Base-by-base conservation (phyloP, 2,329 filamentous ascomycete genomes). In the Trichoderma breve region DNA sequence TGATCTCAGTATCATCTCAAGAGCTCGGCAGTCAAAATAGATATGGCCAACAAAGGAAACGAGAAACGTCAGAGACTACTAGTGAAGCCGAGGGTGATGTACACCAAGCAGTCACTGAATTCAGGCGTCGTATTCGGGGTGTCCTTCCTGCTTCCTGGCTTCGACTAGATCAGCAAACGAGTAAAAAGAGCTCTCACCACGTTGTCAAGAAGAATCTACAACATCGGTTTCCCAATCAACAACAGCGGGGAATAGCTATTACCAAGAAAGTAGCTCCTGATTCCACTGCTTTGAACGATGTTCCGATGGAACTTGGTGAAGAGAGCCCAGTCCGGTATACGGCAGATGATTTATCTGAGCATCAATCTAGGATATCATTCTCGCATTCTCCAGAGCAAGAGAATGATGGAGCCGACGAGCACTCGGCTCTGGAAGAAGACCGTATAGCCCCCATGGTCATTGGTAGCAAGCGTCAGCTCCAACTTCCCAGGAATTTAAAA, bases 61-160 rank as follows among this genome's bases (percentile, higher is more conserved):
- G 47, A 6, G 73, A 73, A 24, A 73, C 68, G 30, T 72, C 69
- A n/a, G 78, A 75, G 18, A 75, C 75, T 7, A 78, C 78, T 18
- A 72, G 68, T 21, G 78, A 74, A 21, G 74, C 75, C 8, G 78
- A 78, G n/a, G 75, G 76, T 4, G 77, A 75, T n/a, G 80, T 81
- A 11, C 80, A 81, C 2, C 83, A 87, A 28, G 76, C 81, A 14
- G 81, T 81, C n/a, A 78, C 82, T 30, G 78, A 76, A 24, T 81
- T 83, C 71, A 81, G 82, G 43, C 85, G 80, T 67, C 83, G 84
- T 66, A 88, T 91, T 62, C 84, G 84, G 68, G 89, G 89, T 26
- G 89, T 91, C 8, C 83, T 91, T 58, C 90, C 90, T 51, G 90
- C 90, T n/a, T 92, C 90, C 6, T 91, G 89, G 87, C 83, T 91